Conservation (phyloP, 2,329 filamentous ascomycete species). For the Ophidiomyces ophidiicola region DNA sequence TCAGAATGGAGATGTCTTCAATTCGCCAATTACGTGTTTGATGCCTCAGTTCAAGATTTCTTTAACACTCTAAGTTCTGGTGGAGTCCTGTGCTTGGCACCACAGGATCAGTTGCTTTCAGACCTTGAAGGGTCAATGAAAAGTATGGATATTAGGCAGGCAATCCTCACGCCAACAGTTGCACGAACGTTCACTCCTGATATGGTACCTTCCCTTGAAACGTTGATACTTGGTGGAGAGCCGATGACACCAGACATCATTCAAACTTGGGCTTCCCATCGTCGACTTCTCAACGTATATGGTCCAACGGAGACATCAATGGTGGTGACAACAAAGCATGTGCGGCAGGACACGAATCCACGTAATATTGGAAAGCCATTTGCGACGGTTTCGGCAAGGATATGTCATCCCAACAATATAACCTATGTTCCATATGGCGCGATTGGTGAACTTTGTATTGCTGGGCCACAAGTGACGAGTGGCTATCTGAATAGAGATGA, state of each 20-base stretch:
- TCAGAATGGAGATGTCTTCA: conserved; percentile 43
- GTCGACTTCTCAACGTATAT: conserved; percentile 21
- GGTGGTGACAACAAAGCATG: conserved; percentile 4
- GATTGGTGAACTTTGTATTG: conserved; percentile 42
- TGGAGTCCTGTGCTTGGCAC: conserved; percentile 35
- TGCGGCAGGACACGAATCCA: not conserved
- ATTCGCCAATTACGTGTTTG: conserved; percentile 77
- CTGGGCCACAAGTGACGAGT: conserved; percentile 27
- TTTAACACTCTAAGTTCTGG: conserved; percentile 37
- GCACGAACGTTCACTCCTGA: conserved; percentile 29
- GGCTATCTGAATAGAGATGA: conserved; percentile 25
- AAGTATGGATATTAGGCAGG: conserved; percentile 38
- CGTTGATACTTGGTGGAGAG: conserved; percentile 27
- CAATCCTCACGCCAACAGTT: conserved; percentile 44
- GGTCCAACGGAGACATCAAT: conserved; percentile 23
- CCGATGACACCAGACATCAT: conserved; percentile 21
- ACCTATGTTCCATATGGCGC: conserved; percentile 40
- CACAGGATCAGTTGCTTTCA: conserved; percentile 32
- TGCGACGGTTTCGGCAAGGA: conserved; percentile 30
- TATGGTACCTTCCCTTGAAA: conserved; percentile 28
- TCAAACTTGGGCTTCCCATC: conserved; percentile 1
- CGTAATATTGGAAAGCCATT: conserved; percentile 19
- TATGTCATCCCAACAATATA: conserved; percentile 18
- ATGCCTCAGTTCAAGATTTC: conserved; percentile 80
- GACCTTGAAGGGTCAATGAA: conserved; percentile 28